Base-by-base conservation (phyloP, 1,139 yeast genomes). In the Yamadazyma buinensis region DNA sequence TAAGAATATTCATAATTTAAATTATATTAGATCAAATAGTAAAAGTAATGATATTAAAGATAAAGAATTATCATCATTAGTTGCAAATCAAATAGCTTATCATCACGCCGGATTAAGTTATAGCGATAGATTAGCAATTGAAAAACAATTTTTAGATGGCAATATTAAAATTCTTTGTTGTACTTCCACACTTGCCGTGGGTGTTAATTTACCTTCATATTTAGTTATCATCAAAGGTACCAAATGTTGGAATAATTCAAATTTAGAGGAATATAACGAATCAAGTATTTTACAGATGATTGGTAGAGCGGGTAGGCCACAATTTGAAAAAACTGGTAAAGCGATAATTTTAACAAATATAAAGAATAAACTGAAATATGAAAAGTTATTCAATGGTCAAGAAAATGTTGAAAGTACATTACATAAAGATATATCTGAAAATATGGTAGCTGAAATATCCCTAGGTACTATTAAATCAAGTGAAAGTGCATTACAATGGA, bases 121-220 rank as follows among this genome's bases (percentile, higher is more conserved):
- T 29, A 54, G 51, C 2, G 83, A 77, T 44, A 54, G 83, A 29
- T 57, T 10, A 77, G 75, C 39, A 52, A 9, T 21, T 21, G 23
- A 21, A 21, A 21, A 21, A 6, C 5, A 4, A 9, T 21, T 21
- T 21, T 5, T 66, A 2, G 51, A 49, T 12, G 79, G 79, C 0
- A 48, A 52, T 2, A 49, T 74, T 11, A 59, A 55, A 35, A 54
- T 72, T 4, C 45, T 78, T 21, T 76, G 81, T 34, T 74, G 76
- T 1, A 77, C 84, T 1, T 74, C 82, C 0, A 77, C 82, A 0
- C 54, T 77, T 39, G 80, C 84, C 0, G 73, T 77, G 55, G 84
- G 83, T 37, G 76, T 76, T 20, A 77, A 77, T 44, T 56, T 77
- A 29, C 84, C 84, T 3, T 82, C 83, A 0, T 79, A 75, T 51